These are phyloP conservation scores for Zygoascus tannicola DNA, from an alignment of 805 yeast species.

Conservation along the genomic window DNA sequence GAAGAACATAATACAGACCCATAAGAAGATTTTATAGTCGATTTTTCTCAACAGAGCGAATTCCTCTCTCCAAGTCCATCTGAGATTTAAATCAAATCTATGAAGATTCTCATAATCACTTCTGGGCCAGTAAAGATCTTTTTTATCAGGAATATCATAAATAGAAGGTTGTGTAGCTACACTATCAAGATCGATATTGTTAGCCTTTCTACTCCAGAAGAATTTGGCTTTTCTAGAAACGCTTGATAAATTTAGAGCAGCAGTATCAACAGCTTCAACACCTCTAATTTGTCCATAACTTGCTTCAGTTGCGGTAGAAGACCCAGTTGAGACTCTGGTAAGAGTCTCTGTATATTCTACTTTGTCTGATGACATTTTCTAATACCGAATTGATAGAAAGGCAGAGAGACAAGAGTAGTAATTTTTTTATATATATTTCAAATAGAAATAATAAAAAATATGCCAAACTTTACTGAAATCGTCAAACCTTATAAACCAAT, in stretches of 20 bases:
- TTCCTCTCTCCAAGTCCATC: conserved; percentile 50
- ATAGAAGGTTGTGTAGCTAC: conserved; percentile 11
- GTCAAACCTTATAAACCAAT: no score
- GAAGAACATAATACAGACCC: conserved; percentile 52
- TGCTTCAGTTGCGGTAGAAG: neutral
- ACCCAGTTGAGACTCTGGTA: neutral
- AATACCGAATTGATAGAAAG: no score
- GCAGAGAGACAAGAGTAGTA: no score
- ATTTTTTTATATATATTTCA: no score
- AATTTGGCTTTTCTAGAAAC: neutral
- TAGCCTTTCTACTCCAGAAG: conserved; percentile 4
- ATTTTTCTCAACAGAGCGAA: conserved; percentile 40
- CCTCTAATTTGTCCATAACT: neutral
- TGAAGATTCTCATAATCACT: conserved; percentile 10
- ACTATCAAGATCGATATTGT: conserved; percentile 7
- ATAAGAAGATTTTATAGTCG: conserved; percentile 44
- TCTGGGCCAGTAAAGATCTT: conserved; percentile 8
- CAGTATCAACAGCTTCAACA: neutral
- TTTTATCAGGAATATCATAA: conserved; percentile 2
- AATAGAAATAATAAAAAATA: no score
- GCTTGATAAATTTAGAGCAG: neutral
- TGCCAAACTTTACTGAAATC: no score
- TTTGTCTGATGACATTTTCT: no score
- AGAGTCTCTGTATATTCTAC: no score
- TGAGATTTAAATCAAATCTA: conserved; percentile 47